These are phyloP conservation scores for Escallonia herrerae DNA, from an alignment of 129 eudicot species.

Conservation along the genomic window DNA sequence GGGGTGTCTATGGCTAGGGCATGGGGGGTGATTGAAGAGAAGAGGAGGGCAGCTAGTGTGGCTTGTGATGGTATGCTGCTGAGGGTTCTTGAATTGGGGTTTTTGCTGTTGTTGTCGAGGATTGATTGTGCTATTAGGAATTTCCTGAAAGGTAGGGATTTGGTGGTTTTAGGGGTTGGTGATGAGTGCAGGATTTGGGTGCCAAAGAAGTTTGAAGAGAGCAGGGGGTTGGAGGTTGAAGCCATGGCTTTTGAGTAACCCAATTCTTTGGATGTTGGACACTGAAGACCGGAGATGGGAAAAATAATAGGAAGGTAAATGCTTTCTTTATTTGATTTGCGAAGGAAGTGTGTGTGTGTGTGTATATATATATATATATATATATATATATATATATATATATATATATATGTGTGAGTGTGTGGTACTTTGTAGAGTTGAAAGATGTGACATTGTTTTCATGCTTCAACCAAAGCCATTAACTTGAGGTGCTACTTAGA, in stretches of 20 bases:
- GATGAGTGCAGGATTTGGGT: conserved; percentile 46
- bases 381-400: too few species aligned
- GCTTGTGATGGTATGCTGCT: conserved; percentile 39
- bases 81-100: conserved; percentile 23
- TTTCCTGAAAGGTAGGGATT: conserved; percentile 23
- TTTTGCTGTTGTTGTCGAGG: conserved; percentile 18
- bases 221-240: conserved; percentile 45
- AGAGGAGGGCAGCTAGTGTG: conserved; percentile 55
- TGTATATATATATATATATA: too few species aligned
- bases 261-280: not conserved
- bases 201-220: conserved; percentile 52
- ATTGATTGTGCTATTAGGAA: conserved; percentile 43
- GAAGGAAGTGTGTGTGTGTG: too few species aligned
- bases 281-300: too few species aligned
- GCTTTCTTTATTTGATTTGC: not conserved
- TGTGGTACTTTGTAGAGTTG: conserved; percentile 4
- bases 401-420: too few species aligned
- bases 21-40: conserved; percentile 52
- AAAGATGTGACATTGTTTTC: conserved; percentile 14
- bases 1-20: conserved; percentile 51
- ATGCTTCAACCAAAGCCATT: conserved; percentile 40
- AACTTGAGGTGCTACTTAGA: conserved; percentile 29
- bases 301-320: too few species aligned
- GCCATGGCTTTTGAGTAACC: conserved; percentile 32
- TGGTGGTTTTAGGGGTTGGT: conserved; percentile 63